A percentile compares a stretch with the other conserved stretches of the same genome.
phyloP scores from a whole-genome alignment of 2,329 filamentous ascomycete genomes.

The Westerdykella sp. region DNA sequence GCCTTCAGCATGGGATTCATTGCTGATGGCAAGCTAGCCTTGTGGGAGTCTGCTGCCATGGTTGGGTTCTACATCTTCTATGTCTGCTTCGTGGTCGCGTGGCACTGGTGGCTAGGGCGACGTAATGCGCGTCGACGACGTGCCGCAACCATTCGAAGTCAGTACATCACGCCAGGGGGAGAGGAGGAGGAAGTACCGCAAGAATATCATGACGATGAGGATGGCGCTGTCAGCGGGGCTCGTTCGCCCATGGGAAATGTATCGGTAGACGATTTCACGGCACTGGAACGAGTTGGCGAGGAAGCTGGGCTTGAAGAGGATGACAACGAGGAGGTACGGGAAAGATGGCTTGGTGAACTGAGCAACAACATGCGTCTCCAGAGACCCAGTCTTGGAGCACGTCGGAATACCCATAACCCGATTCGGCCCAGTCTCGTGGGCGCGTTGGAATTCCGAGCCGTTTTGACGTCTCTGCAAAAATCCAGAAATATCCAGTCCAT shows the following conservation, averaged over 20 bases:
- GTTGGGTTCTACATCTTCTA: constrained; percentile 88
- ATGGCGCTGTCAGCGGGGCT: constrained; percentile 37
- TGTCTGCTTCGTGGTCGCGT: constrained; percentile 77
- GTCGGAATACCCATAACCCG: constrained; percentile 69
- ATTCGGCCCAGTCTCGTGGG: constrained; percentile 92
- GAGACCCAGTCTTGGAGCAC: constrained; percentile 58
- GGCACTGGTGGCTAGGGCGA: constrained; percentile 79
- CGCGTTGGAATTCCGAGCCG: constrained; percentile 85
- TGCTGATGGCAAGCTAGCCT: constrained; percentile 71
- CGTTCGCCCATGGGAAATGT: constrained; percentile 41
- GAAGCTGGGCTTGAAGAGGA: constrained; percentile 52
- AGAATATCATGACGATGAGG: constrained; percentile 50
- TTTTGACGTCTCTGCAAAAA: constrained; percentile 78
- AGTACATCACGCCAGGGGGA: constrained; percentile 58
- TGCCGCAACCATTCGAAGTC: constrained; percentile 66
- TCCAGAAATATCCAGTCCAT: constrained; percentile 69
- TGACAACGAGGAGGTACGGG: constrained; percentile 57
- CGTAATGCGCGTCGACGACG: constrained; percentile 56
- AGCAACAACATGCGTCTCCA: constrained; percentile 88
- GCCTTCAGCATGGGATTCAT: constrained; percentile 83
- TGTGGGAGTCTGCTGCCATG: constrained; percentile 91
- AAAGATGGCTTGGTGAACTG: constrained; percentile 68
- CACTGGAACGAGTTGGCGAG: constrained; percentile 53
- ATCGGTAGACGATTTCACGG: constrained; percentile 56
- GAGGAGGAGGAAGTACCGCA: constrained; percentile 55